Evolutionary conservation across 1,139 yeast species (phyloP), one percentile per base, ranked within the genome.

Genomic region (Kurtzmaniella natalensis): DNA sequence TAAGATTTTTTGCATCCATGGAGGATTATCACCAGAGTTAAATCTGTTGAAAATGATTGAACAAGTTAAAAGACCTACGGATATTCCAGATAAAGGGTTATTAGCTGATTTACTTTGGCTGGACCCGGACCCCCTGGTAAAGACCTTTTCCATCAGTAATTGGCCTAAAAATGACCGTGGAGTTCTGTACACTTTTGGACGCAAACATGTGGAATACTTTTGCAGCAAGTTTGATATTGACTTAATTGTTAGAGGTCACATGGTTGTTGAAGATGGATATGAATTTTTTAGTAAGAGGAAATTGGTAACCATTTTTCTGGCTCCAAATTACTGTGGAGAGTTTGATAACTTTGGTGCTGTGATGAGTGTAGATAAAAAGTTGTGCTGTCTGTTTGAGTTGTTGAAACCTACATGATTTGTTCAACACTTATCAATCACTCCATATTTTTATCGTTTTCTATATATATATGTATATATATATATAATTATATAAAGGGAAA

Each of bases 221-320:
- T 81, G 86, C 47, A 58, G 72, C 15, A 70, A 70, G 32, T 84
- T 85, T 57, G 78, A 81, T 38, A 81, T 86, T 61, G 95, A 86
- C 57, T 63, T 86, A 47, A 73, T 86, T 43, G 88, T 83, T 21
- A 66, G 95, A 47, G 95, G 94, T 11, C 95, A 86, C 56, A 86
- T 86, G 95, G 95, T 86, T 32, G 95, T 86, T 30, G 95, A 86
- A 58, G 94, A 86, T 54, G 95, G 95, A 3, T 86, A 86, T 53
- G 95, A 86, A 54, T 86, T 86, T 51, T 86, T 84, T 57, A 81
- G 82, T 39, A 78, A 75, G 50, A 70, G 88, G 45, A 80, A 78
- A 51, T 68, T 86, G 43, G 95, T 86, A 3, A 86, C 95, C 0
- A 78, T 86, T 2, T 86, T 86, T 49, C 77, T 84, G 45, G 95